Percentiles rank a stretch among this genome's conserved stretches.
These are phyloP conservation scores for Vitis riparia DNA, from an alignment of 164 flowering plant genomes.

Conservation along the genomic window DNA sequence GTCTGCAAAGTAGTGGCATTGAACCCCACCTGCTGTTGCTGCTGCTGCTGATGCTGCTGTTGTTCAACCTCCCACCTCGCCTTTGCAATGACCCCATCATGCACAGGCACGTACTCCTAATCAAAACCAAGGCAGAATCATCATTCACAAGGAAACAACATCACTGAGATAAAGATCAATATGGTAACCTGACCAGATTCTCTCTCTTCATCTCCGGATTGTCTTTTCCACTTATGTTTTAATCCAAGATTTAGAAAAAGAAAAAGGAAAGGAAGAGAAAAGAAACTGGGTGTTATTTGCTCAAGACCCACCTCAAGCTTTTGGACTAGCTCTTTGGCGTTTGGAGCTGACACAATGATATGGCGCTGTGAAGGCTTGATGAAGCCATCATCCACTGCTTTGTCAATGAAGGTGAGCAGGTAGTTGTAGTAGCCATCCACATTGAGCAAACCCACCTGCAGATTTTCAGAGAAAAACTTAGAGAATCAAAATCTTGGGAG, in stretches of 20 bases:
- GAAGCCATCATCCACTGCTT: constrained; percentile 72
- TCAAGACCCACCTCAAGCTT: constrained; percentile 51
- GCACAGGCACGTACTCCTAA: constrained; percentile 43
- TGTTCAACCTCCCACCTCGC: constrained; percentile 40
- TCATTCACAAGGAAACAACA: constrained; percentile 3
- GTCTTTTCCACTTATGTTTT: constrained; percentile 3
- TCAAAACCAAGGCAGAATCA: constrained; percentile 1
- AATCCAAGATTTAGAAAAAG: not conserved
- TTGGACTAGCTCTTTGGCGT: constrained; percentile 52
- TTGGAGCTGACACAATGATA: constrained; percentile 62
- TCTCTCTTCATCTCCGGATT: not conserved
- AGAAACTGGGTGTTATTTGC: no score
- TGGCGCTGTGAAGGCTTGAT: constrained; percentile 54
- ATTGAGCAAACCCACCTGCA: constrained; percentile 65
- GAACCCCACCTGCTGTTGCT: constrained; percentile 30
- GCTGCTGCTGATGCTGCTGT: constrained; percentile 17
- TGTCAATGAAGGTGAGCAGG: constrained; percentile 60
- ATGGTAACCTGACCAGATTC: not conserved
- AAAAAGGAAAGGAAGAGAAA: no score
- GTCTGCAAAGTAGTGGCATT: constrained; percentile 27
- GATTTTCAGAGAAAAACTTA: not conserved
- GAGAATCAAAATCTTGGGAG: not conserved
- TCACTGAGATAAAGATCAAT: not conserved
- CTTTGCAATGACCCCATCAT: constrained; percentile 38
- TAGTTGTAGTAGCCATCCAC: constrained; percentile 74